Base-by-base conservation (phyloP, 495 filamentous ascomycete species). In the Penicillium coprophilum region DNA sequence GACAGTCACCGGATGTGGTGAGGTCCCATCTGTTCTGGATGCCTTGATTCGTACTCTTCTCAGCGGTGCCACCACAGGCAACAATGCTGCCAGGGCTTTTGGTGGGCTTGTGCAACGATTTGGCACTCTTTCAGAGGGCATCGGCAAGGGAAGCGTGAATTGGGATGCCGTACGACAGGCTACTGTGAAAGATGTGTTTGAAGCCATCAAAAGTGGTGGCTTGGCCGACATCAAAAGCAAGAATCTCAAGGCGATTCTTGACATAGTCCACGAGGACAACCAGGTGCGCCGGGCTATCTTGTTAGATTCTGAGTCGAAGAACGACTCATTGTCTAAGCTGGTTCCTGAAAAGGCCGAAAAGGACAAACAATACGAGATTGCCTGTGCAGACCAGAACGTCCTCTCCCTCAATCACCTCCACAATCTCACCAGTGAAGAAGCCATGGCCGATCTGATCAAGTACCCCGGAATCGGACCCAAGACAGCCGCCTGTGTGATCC, bases 401-500 rank as follows among this genome's bases (percentile, higher is more conserved):
- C 73, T 91, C 12, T 87, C 87, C 0, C 80, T 97, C 13, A 89
- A 97, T 57, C 85, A 96, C 67, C 71, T 96, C 15, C 89, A 89
- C 58, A 73, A 73, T 13, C 71, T 95, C 52, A 68, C 74, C 19
- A 85, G 80, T 12, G 80, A 89, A 17, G 80, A 90, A 24, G 90
- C 85, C 0, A 87, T 96, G 81, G 72, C 74, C 9, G 83, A 87
- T 53, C 78, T 97, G 34, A 81, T 85, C 47, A 86, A 81, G 51
- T 94, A 87, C 44, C 87, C 88, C 3, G 94, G 93, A 4, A 89
- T 97, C 56, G 94, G 92, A 0, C 85, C 90, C 50, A 98, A 98
- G 73, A 96, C 92, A 1, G 88, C 92, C 4, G 87, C 90, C 8
- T 98, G 94, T 60, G 88, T 93, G 13, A 71, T 88, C 12, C 77